Conservation (phyloP, 2,329 filamentous ascomycete species). For the Epichloe bromicola region DNA sequence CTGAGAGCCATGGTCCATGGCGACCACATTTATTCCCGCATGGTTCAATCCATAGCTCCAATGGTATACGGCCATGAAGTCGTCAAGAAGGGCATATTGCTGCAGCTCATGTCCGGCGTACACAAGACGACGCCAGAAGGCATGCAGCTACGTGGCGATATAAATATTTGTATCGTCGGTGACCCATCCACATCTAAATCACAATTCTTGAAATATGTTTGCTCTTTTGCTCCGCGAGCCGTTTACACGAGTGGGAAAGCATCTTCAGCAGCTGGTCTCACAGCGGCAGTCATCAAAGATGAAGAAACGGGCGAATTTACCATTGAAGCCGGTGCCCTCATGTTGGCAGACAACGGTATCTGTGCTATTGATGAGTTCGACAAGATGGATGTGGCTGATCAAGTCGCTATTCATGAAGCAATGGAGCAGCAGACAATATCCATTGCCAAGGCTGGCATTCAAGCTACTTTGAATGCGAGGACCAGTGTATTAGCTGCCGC, state of each 20-base stretch:
- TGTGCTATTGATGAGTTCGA: conserved; percentile 99
- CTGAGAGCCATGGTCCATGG: conserved; percentile 87
- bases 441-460: conserved; percentile 96
- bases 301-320: conserved; percentile 98
- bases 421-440: conserved; percentile 99
- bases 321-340: conserved; percentile 93
- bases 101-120: conserved; percentile 94
- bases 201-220: conserved; percentile 96
- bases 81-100: conserved; percentile 89
- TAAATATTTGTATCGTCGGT: conserved; percentile 97
- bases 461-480: conserved; percentile 90
- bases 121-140: conserved; percentile 84
- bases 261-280: conserved; percentile 92
- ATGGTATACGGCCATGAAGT: conserved; percentile 97
- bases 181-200: conserved; percentile 96
- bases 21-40: conserved; percentile 83
- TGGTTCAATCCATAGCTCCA: conserved; percentile 88
- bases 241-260: conserved; percentile 98
- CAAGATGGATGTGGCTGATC: conserved; percentile 97
- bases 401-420: conserved; percentile 98
- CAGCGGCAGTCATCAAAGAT: conserved; percentile 92
- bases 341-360: conserved; percentile 94
- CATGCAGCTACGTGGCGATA: conserved; percentile 90
- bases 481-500: conserved; percentile 93
- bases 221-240: conserved; percentile 87